Percentiles rank a stretch among this genome's conserved stretches.
Evolutionary conservation across 139 green algal genomes (phyloP).

Genomic region (Asterochloris erici): DNA sequence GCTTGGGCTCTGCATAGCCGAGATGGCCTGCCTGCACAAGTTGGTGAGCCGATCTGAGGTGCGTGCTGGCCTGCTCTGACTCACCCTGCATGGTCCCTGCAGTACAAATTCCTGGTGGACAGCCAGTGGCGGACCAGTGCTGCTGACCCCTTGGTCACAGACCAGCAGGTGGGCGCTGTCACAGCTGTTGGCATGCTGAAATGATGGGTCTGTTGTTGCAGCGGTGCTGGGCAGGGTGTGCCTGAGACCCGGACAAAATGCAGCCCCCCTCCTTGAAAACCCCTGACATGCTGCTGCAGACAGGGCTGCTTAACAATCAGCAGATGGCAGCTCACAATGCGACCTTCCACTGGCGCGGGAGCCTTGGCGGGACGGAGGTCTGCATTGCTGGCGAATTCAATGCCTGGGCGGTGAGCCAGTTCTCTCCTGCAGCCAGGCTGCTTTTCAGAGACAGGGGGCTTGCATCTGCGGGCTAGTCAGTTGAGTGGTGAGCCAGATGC

Average conservation of each 20-base stretch:
- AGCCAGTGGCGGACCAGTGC: slow-evolving; percentile 44
- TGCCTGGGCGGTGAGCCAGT: slow-evolving; percentile 30
- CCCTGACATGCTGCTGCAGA: slow-evolving; percentile 25
- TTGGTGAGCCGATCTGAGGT: too few relatives aligned
- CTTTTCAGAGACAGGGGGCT: neutral
- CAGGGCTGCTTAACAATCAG: slow-evolving; percentile 48
- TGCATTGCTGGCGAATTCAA: slow-evolving; percentile 47
- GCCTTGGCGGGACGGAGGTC: slow-evolving; percentile 29
- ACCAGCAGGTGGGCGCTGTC: slow-evolving; percentile 12
- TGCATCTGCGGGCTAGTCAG: neutral
- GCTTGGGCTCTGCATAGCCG: neutral
- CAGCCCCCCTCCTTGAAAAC: neutral
- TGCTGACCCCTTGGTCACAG: slow-evolving; percentile 30
- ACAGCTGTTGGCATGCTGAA: too few relatives aligned
- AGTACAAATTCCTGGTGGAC: slow-evolving; percentile 67
- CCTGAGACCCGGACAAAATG: neutral
- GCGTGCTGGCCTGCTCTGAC: neutral
- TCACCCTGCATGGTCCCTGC: neutral
- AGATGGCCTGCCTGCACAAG: too few relatives aligned
- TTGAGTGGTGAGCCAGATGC: neutral
- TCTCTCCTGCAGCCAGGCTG: neutral
- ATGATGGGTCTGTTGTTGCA: neutral
- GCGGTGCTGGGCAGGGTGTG: too few relatives aligned
- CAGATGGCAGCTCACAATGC: slow-evolving; percentile 30
- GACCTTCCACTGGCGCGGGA: slow-evolving; percentile 37